Evolutionary conservation across 164 flowering plant species (phyloP), one percentile per base, ranked within the genome.

Genomic region (Euptelea pleiosperma): DNA sequence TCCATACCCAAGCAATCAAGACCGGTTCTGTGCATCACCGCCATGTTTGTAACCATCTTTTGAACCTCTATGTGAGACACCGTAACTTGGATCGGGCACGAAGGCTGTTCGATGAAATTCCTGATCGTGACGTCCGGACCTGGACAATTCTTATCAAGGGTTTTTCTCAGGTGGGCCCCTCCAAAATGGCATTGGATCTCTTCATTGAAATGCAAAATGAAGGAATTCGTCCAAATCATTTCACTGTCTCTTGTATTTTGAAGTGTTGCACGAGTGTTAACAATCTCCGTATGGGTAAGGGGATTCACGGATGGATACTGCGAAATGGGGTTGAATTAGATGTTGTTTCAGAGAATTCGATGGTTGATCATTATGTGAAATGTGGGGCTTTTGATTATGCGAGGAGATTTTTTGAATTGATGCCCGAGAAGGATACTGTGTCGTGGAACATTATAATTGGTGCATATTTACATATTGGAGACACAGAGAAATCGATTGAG

Each of bases 61-160:
- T 83, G 63, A 54, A 31, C 60, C 36, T 69, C 7, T 79, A 81
- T 43, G 68, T 75, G 10, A 78, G 72, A 58, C 61, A 67, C 10
- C 25, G 39, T 8, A 42, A 69, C 4, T 63, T 74, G 59, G 63
- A 16, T 8, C 4, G 55, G 50, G 89, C 91, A 2, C 68, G 59
- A n/a, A 71, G 67, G 25, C 35, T 88, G 85, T 88, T 88, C 45
- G 96, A 79, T 29, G 87, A 82, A 68, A 71, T 82, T 25, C 65
- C 78, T 22, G 26, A 64, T 6, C 60, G 72, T 64, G 82, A 88
- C 66, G 86, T 79, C 19, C 75, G 72, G 0, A 39, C 83, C 0
- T 89, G 96, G 96, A 86, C 85, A 4, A 68, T 79, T 59, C 73
- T 86, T 5, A 67, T 89, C 12, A 71, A 84, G 34, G 83, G 79